phyloP scores from a whole-genome alignment of 1,284 basidiomycete genomes.

The Entoloma clypeatum region DNA sequence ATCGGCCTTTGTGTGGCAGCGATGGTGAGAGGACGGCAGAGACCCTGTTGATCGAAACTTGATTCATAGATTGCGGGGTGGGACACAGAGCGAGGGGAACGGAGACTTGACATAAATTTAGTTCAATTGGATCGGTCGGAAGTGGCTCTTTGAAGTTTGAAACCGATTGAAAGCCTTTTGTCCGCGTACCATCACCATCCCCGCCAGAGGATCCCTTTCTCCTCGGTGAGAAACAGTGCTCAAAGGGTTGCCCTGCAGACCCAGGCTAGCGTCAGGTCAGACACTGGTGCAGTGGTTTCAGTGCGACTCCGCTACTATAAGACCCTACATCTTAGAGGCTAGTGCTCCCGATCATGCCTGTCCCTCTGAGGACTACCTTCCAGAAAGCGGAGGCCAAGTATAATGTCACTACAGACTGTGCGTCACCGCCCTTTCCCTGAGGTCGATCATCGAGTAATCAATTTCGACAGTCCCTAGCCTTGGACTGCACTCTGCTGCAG shows the following conservation, averaged over 20 bases:
- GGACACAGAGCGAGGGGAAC: conserved; percentile 19
- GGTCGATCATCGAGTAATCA: conserved; percentile 12
- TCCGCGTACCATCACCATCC: conserved; percentile 21
- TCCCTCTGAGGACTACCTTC: conserved; percentile 36
- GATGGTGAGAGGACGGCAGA: too few species aligned
- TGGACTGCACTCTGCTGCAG: conserved; percentile 85
- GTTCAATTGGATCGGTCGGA: conserved; percentile 14
- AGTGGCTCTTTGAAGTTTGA: too few species aligned
- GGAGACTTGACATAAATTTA: conserved; percentile 17
- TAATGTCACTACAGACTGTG: conserved; percentile 78
- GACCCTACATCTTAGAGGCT: conserved; percentile 16
- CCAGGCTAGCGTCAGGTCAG: too few species aligned
- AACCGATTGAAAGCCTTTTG: too few species aligned
- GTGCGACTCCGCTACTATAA: conserved; percentile 15
- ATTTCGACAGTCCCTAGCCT: conserved; percentile 68
- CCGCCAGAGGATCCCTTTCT: background rate
- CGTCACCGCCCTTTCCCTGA: conserved; percentile 26
- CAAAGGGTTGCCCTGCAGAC: too few species aligned
- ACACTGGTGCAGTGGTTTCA: conserved; percentile 18
- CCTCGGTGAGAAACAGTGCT: background rate
- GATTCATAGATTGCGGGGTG: too few species aligned
- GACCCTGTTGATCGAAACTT: too few species aligned
- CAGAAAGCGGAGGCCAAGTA: conserved; percentile 64
- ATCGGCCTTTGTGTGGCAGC: too few species aligned
- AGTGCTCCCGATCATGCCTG: conserved; percentile 31